Evolutionary conservation across 2,329 filamentous ascomycete genomes (phyloP).

Genomic region (Emergomyces orientalis): DNA sequence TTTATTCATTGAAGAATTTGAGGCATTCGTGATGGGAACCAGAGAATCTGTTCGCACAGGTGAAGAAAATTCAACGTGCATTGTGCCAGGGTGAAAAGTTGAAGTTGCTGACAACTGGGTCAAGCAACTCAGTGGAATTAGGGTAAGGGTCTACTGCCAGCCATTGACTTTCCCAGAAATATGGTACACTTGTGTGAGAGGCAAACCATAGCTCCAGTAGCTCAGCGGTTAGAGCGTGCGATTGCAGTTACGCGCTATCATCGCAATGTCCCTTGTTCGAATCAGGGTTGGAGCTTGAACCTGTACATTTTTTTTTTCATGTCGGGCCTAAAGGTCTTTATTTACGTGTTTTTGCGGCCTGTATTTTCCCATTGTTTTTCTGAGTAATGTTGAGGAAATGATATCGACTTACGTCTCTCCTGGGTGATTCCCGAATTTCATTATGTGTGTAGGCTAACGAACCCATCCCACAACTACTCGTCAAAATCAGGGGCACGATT

Average conservation of each 20-base stretch:
- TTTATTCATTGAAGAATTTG: background rate
- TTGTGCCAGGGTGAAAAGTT: too few relatives aligned
- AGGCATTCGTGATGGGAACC: background rate
- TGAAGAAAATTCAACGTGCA: background rate
- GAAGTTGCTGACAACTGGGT: too few relatives aligned
- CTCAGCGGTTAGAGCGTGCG: constrained; percentile 9
- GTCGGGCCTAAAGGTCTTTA: too few relatives aligned
- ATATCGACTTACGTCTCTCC: too few relatives aligned
- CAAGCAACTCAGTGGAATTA: background rate
- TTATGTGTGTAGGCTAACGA: too few relatives aligned
- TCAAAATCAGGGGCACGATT: too few relatives aligned
- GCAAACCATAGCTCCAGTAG: background rate
- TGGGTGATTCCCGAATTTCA: too few relatives aligned
- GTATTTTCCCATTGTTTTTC: background rate
- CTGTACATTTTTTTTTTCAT: background rate
- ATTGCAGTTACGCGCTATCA: constrained; percentile 1
- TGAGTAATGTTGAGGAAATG: too few relatives aligned
- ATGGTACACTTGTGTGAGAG: background rate
- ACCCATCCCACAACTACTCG: too few relatives aligned
- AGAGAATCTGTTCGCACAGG: background rate
- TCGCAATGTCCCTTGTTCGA: constrained; percentile 9
- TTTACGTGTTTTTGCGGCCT: background rate
- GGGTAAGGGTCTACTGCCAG: background rate
- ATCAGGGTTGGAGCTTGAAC: constrained; percentile 8
- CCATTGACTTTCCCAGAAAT: background rate